A percentile compares a stretch with the other conserved stretches of the same genome.
phyloP scores from a whole-genome alignment of 139 green algal genomes.

The Asterochloris erici region DNA sequence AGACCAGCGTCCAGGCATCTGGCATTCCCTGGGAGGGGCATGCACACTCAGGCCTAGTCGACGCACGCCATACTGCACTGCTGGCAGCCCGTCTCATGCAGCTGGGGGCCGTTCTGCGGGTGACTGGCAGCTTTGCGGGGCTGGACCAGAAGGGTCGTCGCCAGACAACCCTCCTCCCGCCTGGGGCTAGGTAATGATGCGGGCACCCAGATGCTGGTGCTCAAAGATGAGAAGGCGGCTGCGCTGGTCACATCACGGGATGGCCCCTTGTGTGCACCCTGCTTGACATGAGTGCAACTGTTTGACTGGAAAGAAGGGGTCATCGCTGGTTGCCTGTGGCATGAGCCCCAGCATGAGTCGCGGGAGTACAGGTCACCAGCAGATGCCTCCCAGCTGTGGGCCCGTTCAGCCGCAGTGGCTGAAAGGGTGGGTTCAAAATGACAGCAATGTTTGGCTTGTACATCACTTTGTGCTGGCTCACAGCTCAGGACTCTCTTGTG shows the following conservation, averaged over 20 bases:
- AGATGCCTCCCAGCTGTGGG: too few species aligned
- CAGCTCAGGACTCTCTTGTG: background rate
- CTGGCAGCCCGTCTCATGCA: constrained; percentile 33
- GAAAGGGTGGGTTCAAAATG: background rate
- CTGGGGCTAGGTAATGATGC: background rate
- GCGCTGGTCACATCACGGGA: background rate
- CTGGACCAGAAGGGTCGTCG: background rate
- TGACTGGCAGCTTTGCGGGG: constrained; percentile 23
- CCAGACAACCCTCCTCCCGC: constrained; percentile 7
- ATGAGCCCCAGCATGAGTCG: constrained; percentile 5
- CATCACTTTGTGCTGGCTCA: background rate
- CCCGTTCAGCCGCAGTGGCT: too few species aligned
- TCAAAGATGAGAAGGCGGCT: background rate
- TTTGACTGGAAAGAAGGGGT: background rate
- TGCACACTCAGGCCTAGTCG: constrained; percentile 40
- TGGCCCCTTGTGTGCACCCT: background rate
- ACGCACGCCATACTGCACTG: constrained; percentile 44
- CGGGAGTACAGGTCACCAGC: too few species aligned
- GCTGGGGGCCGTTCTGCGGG: constrained; percentile 27
- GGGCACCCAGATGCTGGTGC: background rate
- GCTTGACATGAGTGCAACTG: background rate
- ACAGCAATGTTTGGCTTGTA: background rate
- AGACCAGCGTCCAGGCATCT: constrained; percentile 20
- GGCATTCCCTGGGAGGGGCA: constrained; percentile 43
- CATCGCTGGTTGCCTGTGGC: background rate